Conservation (phyloP, 495 filamentous ascomycete genomes). For the Xylaria scruposa region DNA sequence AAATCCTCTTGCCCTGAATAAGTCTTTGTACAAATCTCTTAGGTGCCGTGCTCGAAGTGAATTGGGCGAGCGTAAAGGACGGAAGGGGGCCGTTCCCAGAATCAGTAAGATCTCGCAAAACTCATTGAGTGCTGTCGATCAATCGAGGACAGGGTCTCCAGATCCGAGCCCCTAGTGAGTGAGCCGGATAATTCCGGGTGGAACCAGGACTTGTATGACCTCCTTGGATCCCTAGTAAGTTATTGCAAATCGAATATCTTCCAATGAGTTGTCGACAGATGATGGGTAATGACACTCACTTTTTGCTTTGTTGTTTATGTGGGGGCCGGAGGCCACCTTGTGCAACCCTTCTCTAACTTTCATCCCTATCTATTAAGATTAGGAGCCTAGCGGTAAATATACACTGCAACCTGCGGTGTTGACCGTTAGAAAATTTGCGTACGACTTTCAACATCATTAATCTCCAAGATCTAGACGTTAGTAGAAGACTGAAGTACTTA, state of each 20-base stretch:
- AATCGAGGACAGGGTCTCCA: too few relatives aligned
- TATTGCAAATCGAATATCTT: neutral
- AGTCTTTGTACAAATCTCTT: too few relatives aligned
- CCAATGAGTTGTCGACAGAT: neutral
- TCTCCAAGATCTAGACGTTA: neutral
- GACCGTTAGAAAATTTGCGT: too few relatives aligned
- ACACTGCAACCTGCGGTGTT: too few relatives aligned
- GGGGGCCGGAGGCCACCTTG: neutral
- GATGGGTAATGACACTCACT: neutral
- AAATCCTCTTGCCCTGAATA: too few relatives aligned
- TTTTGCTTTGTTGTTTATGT: neutral
- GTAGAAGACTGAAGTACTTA: neutral
- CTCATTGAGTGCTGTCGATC: too few relatives aligned
- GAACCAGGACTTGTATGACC: too few relatives aligned
- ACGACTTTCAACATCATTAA: neutral
- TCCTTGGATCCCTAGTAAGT: too few relatives aligned
- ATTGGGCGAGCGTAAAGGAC: neutral
- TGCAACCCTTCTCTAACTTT: neutral
- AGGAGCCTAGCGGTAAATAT: too few relatives aligned
- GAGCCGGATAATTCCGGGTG: too few relatives aligned
- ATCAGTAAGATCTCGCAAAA: neutral
- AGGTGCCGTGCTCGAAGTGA: neutral
- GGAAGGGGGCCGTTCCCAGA: neutral
- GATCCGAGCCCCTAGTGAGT: too few relatives aligned
- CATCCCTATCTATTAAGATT: too few relatives aligned